Conservation (phyloP, 2,329 filamentous ascomycete species). For the Beauveria medogensis region DNA sequence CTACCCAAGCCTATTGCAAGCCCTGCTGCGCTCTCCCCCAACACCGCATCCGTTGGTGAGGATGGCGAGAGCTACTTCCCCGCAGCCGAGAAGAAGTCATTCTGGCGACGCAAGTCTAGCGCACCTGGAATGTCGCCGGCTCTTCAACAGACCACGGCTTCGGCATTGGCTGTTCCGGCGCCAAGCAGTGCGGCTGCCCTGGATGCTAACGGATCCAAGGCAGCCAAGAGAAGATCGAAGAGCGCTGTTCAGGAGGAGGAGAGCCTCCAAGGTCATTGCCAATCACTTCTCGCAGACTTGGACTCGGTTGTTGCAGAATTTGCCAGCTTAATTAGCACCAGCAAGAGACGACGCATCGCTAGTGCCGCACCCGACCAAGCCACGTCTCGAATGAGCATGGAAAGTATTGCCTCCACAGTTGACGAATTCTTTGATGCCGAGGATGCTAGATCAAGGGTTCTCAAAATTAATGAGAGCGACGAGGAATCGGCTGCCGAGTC, state of each 20-base stretch:
- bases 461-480: conserved; percentile 66
- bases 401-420: conserved; percentile 60
- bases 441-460: conserved; percentile 55
- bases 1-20: conserved; percentile 22
- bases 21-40: conserved; percentile 32
- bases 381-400: conserved; percentile 57
- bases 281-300: conserved; percentile 74
- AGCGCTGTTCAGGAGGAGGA: conserved; percentile 45
- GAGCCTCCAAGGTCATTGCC: conserved; percentile 72
- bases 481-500: conserved; percentile 49
- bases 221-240: conserved; percentile 29
- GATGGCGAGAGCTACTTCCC: conserved; percentile 49
- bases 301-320: conserved; percentile 81
- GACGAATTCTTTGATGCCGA: conserved; percentile 96
- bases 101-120: conserved; percentile 88
- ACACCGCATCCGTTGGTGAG: conserved; percentile 38
- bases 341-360: conserved; percentile 64
- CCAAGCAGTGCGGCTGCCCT: conserved; percentile 27
- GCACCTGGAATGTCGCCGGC: conserved; percentile 35
- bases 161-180: conserved; percentile 35
- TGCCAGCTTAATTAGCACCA: conserved; percentile 65
- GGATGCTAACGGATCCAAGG: conserved; percentile 24
- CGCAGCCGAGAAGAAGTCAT: conserved; percentile 56
- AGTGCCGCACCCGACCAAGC: conserved; percentile 40
- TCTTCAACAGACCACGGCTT: conserved; percentile 29